Base-by-base conservation (phyloP, 805 yeast genomes). In the Debaryomyces maramus region DNA sequence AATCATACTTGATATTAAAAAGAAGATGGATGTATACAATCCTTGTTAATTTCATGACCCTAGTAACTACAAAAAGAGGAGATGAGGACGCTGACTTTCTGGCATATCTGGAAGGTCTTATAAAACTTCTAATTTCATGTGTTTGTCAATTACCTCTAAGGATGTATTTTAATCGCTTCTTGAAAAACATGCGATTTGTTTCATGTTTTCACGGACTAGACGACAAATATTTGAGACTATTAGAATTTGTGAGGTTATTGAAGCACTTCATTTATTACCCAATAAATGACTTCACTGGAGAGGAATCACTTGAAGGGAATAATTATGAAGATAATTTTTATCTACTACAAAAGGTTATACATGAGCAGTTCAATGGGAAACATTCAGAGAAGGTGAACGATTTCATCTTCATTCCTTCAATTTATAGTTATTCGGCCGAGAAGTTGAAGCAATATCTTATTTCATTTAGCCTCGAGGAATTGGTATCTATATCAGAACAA, bases 201-300 rank as follows among this genome's bases (percentile, higher is more conserved):
- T 29, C 41, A 17, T 19, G 17, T 19, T 29, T 41, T 20, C n/a
- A 23, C 14, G 2, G 6, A 16, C 11, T n/a, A 7, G 24, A 31
- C 6, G 13, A 28, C 5, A 31, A 21, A 2, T 18, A 30, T 30
- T 5, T 6, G 7, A 30, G 16, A 13, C n/a, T 36, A 36, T 15
- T 28, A 6, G 41, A 38, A 27, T 32, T 16, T 24, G 36, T 28
- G 6, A 34, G 28, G 14, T 13, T 27, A n/a, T 39, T 65, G 5
- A 44, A 47, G 7, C 55, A 59, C 32, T 62, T 53, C 27, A 27
- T 63, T 3, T 41, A 57, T 29, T 72, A 62, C 44, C 77, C 78
- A 3, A 50, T 75, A 13, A 63, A 73, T 44, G 78, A 73, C 32
- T 58, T 63, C 30, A 48, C 69, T 0, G 75, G 46, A 3, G 53